Conservation (phyloP, 208 protist species). For the Crithidia mellificae region DNA sequence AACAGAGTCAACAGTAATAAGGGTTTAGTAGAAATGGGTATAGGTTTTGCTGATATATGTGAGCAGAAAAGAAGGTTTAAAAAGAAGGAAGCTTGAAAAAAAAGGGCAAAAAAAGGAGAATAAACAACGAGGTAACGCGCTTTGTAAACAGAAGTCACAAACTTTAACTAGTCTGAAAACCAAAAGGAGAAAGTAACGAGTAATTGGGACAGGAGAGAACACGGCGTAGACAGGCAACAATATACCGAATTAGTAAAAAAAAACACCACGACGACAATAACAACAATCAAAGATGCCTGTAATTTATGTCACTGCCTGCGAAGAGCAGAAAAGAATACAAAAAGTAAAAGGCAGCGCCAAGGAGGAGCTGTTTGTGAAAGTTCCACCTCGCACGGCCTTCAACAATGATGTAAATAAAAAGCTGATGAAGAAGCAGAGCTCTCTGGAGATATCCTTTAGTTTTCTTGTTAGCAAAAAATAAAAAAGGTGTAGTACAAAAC, state of each 20-base stretch:
- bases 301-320: too few species aligned
- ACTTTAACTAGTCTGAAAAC: too few species aligned
- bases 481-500: too few species aligned
- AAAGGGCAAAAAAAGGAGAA: not conserved
- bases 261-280: too few species aligned
- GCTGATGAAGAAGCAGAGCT: not conserved
- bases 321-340: not conserved
- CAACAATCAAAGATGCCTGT: too few species aligned
- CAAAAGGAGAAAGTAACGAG: too few species aligned
- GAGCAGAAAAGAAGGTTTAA: constrained; percentile 7
- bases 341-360: not conserved
- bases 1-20: not conserved
- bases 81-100: constrained; percentile 1
- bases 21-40: not conserved
- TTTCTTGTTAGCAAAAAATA: not conserved
- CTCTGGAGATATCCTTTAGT: not conserved
- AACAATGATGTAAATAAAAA: not conserved
- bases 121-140: not conserved
- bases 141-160: too few species aligned
- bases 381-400: not conserved
- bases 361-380: not conserved
- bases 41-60: not conserved
- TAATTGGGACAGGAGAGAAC: too few species aligned
- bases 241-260: not conserved
- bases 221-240: not conserved